Base-by-base conservation (phyloP, 2,329 filamentous ascomycete species). In the Diaporthe destruens region DNA sequence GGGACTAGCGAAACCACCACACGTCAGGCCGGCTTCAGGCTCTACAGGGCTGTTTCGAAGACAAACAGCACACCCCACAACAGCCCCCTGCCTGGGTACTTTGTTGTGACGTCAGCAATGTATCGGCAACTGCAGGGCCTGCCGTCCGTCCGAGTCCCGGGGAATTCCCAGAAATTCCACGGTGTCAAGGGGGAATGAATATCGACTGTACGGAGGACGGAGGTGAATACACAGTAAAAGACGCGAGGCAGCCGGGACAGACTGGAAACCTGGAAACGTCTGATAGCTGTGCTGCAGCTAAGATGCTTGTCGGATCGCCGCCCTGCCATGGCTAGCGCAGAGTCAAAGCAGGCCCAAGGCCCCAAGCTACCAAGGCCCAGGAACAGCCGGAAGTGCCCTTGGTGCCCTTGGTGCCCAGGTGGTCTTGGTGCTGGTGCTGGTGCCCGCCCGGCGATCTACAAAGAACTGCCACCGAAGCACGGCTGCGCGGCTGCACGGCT, bases 291-390 rank as follows among this genome's bases (percentile, higher is more conserved):
- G 4, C 59, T 49, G 44, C 42, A 47, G 32, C 47, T 32, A 49
- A 25, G 32, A 65, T 32, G 32, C 61, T 39, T 18, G 61, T 66
- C 61, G 61, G 53, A 39, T 66, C 32, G 32, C 32, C n/a, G 39
- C 39, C 47, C 14, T 39, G 34, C n/a, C 44, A 39, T 66, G 61
- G 56, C 44, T 72, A 53, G 71, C 32, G 18, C 54, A 69, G 57
- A 72, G 63, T 42, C 71, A 71, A 71, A 66, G 34, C 49, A 53
- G 53, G 57, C 57, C 69, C 57, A 20, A 59, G 14, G 53, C 49
- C 57, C 69, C 57, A 20, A 59, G 14, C 51, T 42, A 56, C 47
- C 25, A 63, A 51, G 55, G 16, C 25, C 29, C 56, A 63, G 47
- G 39, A 36, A 69, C 51, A 53, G 67, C 67, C 61, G 61, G 61